Percentiles rank a stretch among this genome's conserved stretches.
Evolutionary conservation across 2,329 filamentous ascomycete genomes (phyloP).

Genomic region (Aspergillus alliaceus): DNA sequence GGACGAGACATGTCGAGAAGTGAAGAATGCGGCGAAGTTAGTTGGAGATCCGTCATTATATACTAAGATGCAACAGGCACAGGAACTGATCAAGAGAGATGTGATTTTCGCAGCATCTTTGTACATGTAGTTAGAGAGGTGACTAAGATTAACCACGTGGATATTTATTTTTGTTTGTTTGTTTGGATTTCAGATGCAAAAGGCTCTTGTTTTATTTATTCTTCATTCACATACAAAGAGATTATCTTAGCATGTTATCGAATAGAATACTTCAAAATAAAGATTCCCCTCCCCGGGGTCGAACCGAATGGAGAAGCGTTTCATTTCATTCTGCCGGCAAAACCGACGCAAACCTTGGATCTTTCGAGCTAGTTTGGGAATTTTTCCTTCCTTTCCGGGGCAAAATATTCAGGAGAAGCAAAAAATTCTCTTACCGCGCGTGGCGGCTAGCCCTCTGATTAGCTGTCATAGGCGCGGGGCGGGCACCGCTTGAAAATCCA

Average conservation of each 20-base stretch:
- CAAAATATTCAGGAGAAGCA: conserved; percentile 8
- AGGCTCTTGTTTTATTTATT: not conserved
- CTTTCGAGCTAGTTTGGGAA: not conserved
- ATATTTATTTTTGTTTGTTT: not conserved
- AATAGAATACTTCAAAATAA: not conserved
- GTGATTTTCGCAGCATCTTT: conserved; percentile 86
- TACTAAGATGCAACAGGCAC: conserved; percentile 93
- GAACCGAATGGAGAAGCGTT: no score
- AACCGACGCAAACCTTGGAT: not conserved
- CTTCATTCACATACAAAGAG: not conserved
- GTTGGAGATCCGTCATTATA: conserved; percentile 93
- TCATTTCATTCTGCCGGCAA: not conserved
- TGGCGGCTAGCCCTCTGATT: conserved; percentile 24
- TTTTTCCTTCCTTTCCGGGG: not conserved
- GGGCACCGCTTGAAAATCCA: conserved; percentile 26
- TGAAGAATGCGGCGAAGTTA: conserved; percentile 93
- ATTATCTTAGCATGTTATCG: not conserved
- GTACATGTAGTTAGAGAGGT: conserved; percentile 65
- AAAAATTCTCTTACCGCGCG: conserved; percentile 26
- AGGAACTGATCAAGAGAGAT: conserved; percentile 97
- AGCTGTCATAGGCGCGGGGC: conserved; percentile 27
- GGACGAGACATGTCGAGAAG: conserved; percentile 94
- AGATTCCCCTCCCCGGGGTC: not conserved
- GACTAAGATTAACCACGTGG: conserved; percentile 3
- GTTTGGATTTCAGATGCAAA: not conserved